Conservation (phyloP, 148 eudicot species). For the Fallopia convolvulus region DNA sequence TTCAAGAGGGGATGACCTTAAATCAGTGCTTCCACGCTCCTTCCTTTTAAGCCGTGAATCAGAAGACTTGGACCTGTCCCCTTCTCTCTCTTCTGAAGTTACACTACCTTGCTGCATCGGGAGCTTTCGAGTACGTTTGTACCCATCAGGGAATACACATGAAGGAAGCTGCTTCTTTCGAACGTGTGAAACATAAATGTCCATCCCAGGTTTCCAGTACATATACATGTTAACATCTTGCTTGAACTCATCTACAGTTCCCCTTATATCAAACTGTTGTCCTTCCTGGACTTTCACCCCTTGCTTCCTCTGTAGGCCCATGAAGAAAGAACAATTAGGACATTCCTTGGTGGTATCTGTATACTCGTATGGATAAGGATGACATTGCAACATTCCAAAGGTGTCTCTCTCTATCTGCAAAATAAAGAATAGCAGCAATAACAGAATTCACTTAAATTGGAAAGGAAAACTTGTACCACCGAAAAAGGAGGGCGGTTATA, state of each 20-base stretch:
- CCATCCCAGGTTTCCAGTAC: constrained; percentile 50
- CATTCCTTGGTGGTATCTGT: constrained; percentile 26
- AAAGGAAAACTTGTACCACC: constrained; percentile 13
- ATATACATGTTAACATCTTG: constrained; percentile 32
- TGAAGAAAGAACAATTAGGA: constrained; percentile 37
- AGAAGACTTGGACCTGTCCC: neutral
- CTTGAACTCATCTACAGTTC: constrained; percentile 41
- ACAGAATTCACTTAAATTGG: neutral
- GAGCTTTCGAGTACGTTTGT: constrained; percentile 37
- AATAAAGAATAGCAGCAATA: neutral
- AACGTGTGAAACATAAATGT: constrained; percentile 36
- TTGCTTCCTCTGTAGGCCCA: constrained; percentile 44
- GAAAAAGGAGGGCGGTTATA: constrained; percentile 5
- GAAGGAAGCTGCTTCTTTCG: constrained; percentile 37
- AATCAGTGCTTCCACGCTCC: constrained; percentile 27
- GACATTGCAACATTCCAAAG: constrained; percentile 44
- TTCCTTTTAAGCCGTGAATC: constrained; percentile 41
- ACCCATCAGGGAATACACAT: constrained; percentile 34
- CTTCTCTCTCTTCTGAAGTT: constrained; percentile 31
- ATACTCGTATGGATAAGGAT: constrained; percentile 43
- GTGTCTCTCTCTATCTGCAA: constrained; percentile 53
- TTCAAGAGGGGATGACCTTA: constrained; percentile 25
- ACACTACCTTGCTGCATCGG: constrained; percentile 18
- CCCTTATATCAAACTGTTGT: constrained; percentile 43
- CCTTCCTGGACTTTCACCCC: constrained; percentile 41